Base-by-base conservation (phyloP, 2,329 filamentous ascomycete species). In the Pseudodiploospora longispora region DNA sequence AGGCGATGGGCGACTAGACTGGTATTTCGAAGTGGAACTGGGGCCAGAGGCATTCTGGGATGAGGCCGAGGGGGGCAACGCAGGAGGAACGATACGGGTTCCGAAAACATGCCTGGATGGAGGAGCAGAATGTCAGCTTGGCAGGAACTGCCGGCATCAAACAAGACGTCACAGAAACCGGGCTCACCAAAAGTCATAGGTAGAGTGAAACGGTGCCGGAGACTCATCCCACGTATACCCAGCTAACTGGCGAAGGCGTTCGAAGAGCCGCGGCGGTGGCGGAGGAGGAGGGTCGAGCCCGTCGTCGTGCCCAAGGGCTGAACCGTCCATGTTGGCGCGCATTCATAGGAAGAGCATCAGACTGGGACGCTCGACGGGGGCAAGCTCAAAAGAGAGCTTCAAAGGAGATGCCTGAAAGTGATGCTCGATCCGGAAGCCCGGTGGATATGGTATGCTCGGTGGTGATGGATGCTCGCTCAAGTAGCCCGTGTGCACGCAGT, bases 181-280 rank as follows among this genome's bases (percentile, higher is more conserved):
- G 40, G 46, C 66, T 56, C 69, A 81, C 88, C 90, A 97, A 69
- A 90, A 89, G 62, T 94, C 88, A 65, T 95, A 96, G 55, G 82
- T 87, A 41, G 77, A 76, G 58, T 82, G 80, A 44, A 75, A 69
- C 8, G 78, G 77, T 28, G 64, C 63, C 46, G 58, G 62, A 10
- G 76, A 72, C 52, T 86, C 83, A 62, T 89, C 83, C 85, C 85
- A 90, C 6, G 76, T 79, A 60, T 87, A 89, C 42, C 84, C 85
- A 38, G 82, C 74, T 51, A 90, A 74, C 60, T 87, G 83, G 50
- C 78, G 74, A 52, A 90, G 72, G 41, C 85, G 78, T 61, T 89
- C 83, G 55, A 82, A 84, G 42, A 90, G 75, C 55, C 82, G 78
- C 49, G 73, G 68, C 36, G 82, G 82, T 44, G 81, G 79, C 52